Percentiles rank a stretch among this genome's conserved stretches.
These are phyloP conservation scores for Globisporangium uncinulatum DNA, from an alignment of 352 stramenopile species.

Conservation along the genomic window DNA sequence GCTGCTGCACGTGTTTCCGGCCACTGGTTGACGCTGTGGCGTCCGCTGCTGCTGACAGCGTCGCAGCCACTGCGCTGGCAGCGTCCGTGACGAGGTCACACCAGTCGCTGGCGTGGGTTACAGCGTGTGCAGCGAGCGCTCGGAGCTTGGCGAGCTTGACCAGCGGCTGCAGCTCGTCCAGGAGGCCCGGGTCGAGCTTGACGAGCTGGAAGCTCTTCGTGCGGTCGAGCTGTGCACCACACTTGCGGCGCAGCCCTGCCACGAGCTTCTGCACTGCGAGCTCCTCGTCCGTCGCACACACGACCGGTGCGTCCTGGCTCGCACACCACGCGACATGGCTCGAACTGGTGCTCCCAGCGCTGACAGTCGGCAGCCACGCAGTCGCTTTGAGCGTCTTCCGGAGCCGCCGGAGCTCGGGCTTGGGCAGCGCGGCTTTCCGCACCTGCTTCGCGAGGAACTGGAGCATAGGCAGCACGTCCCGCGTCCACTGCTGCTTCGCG, in stretches of 20 bases:
- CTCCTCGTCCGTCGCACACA: too few relatives aligned
- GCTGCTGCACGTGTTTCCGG: conserved; percentile 14
- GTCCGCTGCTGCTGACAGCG: too few relatives aligned
- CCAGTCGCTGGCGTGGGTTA: conserved; percentile 26
- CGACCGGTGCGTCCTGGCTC: too few relatives aligned
- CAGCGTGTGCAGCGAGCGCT: conserved; percentile 19
- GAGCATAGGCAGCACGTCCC: conserved; percentile 36
- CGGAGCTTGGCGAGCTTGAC: conserved; percentile 28
- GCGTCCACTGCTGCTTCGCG: conserved; percentile 26
- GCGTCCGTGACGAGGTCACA: conserved; percentile 16
- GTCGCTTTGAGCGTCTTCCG: conserved; percentile 37
- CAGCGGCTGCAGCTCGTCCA: conserved; percentile 24
- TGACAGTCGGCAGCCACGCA: conserved; percentile 27
- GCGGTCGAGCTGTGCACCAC: neutral
- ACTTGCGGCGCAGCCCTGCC: conserved; percentile 18
- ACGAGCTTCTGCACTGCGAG: conserved; percentile 35
- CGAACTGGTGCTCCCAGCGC: neutral
- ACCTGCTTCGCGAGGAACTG: conserved; percentile 32
- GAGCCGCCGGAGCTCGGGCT: conserved; percentile 30
- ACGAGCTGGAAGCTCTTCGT: conserved; percentile 23
- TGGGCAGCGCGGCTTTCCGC: conserved; percentile 34
- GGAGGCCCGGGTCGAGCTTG: conserved; percentile 17
- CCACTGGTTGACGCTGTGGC: neutral
- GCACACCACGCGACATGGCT: too few relatives aligned
- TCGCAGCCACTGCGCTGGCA: neutral